These are phyloP conservation scores for Aspergillus ellipticus DNA, from an alignment of 495 filamentous ascomycete genomes.

Conservation along the genomic window DNA sequence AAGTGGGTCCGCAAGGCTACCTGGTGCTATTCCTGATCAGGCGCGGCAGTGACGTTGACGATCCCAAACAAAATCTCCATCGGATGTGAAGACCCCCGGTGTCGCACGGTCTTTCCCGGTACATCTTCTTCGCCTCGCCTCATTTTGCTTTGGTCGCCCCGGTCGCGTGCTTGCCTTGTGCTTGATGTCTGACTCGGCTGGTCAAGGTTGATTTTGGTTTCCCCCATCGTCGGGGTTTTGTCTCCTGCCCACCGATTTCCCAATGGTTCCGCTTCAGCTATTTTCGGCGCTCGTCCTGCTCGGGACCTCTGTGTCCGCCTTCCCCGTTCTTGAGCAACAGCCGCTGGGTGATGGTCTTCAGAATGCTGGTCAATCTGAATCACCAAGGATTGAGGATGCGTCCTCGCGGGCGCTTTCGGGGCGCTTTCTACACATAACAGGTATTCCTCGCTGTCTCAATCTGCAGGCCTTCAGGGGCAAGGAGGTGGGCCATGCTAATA, in stretches of 20 bases:
- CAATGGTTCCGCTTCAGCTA: constrained; percentile 17
- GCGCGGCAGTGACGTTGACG: constrained; percentile 1
- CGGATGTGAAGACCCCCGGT: not conserved
- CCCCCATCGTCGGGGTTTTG: constrained; percentile 12
- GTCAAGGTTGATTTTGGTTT: not conserved
- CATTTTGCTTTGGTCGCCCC: not conserved
- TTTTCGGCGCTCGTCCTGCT: constrained; percentile 9
- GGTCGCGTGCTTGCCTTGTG: not conserved
- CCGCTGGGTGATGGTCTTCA: constrained; percentile 5
- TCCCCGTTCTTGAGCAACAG: constrained; percentile 15
- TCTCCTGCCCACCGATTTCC: constrained; percentile 3
- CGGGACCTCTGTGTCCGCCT: constrained; percentile 13
- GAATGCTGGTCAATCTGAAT: not conserved
- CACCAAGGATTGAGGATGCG: not conserved
- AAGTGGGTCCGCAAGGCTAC: constrained; percentile 2
- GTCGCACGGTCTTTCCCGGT: not conserved
- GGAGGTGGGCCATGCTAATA: not conserved
- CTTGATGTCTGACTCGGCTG: constrained; percentile 1
- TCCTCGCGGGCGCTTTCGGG: constrained; percentile 42
- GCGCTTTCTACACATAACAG: constrained; percentile 91
- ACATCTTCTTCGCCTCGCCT: not conserved
- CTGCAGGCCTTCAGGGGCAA: not conserved
- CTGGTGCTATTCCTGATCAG: constrained; percentile 9
- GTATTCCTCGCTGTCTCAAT: constrained; percentile 43
- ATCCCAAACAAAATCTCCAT: not conserved